Evolutionary conservation across 805 yeast species (phyloP), one percentile per base, ranked within the genome.

Genomic region (Yamadazyma olivae): DNA sequence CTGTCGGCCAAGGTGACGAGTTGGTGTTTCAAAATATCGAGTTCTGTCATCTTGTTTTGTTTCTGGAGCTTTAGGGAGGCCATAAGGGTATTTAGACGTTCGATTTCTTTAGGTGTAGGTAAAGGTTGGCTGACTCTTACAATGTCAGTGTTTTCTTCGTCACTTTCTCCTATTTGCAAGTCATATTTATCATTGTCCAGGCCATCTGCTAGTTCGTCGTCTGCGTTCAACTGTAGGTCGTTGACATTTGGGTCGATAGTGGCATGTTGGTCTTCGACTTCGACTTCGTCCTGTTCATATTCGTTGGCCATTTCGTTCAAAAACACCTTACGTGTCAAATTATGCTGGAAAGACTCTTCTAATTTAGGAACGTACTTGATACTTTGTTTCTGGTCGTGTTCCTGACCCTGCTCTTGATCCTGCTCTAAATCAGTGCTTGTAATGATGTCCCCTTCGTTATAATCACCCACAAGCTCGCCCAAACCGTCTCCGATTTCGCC

Each of bases 341-440:
- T 33, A 26, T 27, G 27, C 8, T 39, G 27, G 2, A 35, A 5
- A 5, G 8, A 8, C 5, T 28, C 27, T 8, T 38, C 40, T 5
- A 41, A 30, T 27, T 44, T 36, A 14, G 48, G 48, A 4, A 44
- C 45, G 13, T 39, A 44, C 25, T 33, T 38, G 24, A 16, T 26
- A 18, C n/a, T 7, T 23, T 20, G 27, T 7, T 12, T 6, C 14
- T 7, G 20, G 14, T 19, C 31, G 7, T 24, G 27, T n/a, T n/a
- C n/a, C n/a, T n/a, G n/a, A n/a, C n/a, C n/a, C 18, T 15, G 6
- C 14, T 29, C 32, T 6, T n/a, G 33, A n/a, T 34, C 38, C 5
- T 25, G 18, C 9, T 35, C 72, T 38, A 64, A 70, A 38, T 64
- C 50, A 27, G 62, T 56, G 5, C 70, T 71, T 22, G 63, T 57